phyloP scores from a whole-genome alignment of 2,329 filamentous ascomycete genomes.

The Orbilia ellipsospora region DNA sequence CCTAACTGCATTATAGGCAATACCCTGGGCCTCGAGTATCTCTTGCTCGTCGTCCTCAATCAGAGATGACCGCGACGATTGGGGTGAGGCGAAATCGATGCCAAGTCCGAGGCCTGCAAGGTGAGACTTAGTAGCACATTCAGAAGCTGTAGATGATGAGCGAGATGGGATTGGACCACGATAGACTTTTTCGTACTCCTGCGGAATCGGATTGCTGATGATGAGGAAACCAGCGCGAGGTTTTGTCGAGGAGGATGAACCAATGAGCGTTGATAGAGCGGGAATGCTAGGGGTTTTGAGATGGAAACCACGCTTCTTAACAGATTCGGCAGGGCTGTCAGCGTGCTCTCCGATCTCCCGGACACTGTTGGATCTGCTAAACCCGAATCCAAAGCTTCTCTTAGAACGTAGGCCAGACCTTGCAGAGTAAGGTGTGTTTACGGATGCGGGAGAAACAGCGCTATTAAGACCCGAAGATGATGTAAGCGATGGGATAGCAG shows the following conservation, averaged over 20 bases:
- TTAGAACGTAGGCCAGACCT: conserved; percentile 33
- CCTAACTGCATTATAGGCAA: conserved; percentile 33
- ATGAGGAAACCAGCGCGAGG: conserved; percentile 28
- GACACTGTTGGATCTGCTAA: conserved; percentile 38
- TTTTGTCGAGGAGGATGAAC: conserved; percentile 21
- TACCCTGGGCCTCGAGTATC: conserved; percentile 35
- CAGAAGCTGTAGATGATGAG: conserved; percentile 25
- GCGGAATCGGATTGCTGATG: conserved; percentile 42
- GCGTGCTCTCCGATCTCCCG: conserved; percentile 32
- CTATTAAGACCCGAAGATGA: conserved; percentile 39
- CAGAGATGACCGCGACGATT: conserved; percentile 33
- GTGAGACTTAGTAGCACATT: not conserved
- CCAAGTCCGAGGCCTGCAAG: conserved; percentile 15
- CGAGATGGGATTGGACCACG: conserved; percentile 3
- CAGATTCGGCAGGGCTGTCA: conserved; percentile 11
- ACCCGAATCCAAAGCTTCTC: conserved; percentile 40
- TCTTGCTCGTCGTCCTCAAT: conserved; percentile 44
- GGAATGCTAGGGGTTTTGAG: conserved; percentile 44
- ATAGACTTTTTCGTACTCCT: conserved; percentile 28
- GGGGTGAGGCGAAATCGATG: conserved; percentile 24
- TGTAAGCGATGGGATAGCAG: conserved; percentile 35
- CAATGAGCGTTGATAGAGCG: conserved; percentile 30
- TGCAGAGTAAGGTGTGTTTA: conserved; percentile 32
- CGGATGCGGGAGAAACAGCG: conserved; percentile 29
- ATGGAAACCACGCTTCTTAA: conserved; percentile 35